phyloP scores from a whole-genome alignment of 306 rosid species.

The Lithocarpus polystachyus region DNA sequence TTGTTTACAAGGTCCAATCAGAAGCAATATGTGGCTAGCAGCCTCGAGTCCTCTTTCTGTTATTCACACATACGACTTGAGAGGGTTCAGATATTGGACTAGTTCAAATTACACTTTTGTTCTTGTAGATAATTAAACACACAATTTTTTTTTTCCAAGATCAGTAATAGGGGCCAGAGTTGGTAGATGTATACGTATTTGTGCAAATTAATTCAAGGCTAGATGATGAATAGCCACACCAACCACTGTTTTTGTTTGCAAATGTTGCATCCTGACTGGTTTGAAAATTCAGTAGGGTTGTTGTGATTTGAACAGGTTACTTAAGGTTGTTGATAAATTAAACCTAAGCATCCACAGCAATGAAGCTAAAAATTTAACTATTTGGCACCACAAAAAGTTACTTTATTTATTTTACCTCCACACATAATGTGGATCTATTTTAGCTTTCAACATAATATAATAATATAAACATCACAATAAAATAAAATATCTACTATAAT shows the following conservation, averaged over 20 bases:
- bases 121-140: not conserved
- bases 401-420: no score
- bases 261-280: not conserved
- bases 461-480: no score
- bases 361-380: no score
- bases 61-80: not conserved
- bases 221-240: not conserved
- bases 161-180: not conserved
- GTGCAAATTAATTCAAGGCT: not conserved
- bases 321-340: no score
- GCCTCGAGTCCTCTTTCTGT: not conserved
- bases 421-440: no score
- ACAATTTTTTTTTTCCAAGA: not conserved
- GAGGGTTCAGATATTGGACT: not conserved
- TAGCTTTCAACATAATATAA: no score
- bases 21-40: not conserved
- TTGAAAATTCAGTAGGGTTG: not conserved
- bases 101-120: not conserved
- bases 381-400: no score
- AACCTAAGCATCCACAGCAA: no score
- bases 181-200: no score
- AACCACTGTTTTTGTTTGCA: not conserved
- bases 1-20: not conserved
- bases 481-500: no score
- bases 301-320: no score